Percentiles rank a stretch among this genome's conserved stretches.
Conservation (phyloP, 306 rosid species). For the Acacia confusa region DNA sequence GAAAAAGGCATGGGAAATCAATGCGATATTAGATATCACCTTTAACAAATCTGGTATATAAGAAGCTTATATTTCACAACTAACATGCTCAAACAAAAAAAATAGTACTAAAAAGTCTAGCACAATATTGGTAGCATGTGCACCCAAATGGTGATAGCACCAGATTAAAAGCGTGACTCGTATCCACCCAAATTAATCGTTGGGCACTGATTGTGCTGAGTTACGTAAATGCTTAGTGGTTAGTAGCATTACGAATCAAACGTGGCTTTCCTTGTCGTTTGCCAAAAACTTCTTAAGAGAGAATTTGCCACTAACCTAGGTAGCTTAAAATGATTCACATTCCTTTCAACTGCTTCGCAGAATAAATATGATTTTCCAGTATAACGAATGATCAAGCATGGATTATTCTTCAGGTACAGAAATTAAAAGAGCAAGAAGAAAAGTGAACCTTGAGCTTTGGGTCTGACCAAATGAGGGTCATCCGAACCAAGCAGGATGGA, state of each 20-base stretch:
- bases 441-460: slow-evolving; percentile 41
- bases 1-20: slow-evolving; percentile 16
- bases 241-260: neutral
- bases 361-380: neutral
- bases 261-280: neutral
- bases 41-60: slow-evolving; percentile 11
- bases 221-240: neutral
- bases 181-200: neutral
- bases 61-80: neutral
- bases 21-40: slow-evolving; percentile 9
- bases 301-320: neutral
- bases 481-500: slow-evolving; percentile 49
- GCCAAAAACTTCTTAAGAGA: neutral
- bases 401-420: neutral
- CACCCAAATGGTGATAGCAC: neutral
- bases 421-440: neutral
- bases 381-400: neutral
- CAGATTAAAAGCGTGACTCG: neutral
- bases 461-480: slow-evolving; percentile 41
- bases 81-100: neutral
- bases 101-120: neutral
- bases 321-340: neutral
- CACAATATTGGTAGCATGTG: neutral
- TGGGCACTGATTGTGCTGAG: neutral
- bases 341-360: neutral